Evolutionary conservation across 169 alveolate species (phyloP).

Genomic region (Plasmodium cynomolgi): DNA sequence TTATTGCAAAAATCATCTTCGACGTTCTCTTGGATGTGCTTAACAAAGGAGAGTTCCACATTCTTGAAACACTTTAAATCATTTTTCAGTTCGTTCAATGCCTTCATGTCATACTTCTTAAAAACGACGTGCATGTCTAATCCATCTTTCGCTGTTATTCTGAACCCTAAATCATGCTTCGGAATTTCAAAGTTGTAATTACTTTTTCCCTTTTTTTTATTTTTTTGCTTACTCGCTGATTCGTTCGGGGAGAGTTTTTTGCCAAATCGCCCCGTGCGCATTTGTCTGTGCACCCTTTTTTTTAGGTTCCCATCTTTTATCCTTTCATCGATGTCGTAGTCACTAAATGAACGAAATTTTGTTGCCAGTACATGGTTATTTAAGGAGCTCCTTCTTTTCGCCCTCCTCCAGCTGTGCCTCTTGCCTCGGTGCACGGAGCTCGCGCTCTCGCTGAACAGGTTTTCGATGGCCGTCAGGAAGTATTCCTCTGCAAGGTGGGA

Average conservation of each 20-base stretch:
- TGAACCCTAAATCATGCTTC: constrained; percentile 52
- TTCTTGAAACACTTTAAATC: constrained; percentile 47
- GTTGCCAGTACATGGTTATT: neutral
- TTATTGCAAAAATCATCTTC: constrained; percentile 1
- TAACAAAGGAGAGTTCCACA: constrained; percentile 39
- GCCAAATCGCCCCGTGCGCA: neutral
- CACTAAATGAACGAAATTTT: constrained; percentile 23
- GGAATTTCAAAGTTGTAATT: constrained; percentile 62
- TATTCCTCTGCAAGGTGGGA: constrained; percentile 20
- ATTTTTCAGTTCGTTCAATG: constrained; percentile 70
- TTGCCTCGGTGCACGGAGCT: neutral
- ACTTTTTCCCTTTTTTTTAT: neutral
- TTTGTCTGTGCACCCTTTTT: neutral
- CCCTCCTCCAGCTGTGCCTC: neutral
- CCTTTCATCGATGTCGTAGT: constrained; percentile 53
- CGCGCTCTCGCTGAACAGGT: constrained; percentile 10
- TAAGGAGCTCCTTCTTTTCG: neutral
- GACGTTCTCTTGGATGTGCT: constrained; percentile 11
- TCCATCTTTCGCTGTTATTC: constrained; percentile 78
- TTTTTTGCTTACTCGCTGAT: neutral
- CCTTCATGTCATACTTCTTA: constrained; percentile 78
- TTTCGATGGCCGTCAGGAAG: constrained; percentile 42
- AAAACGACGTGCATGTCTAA: constrained; percentile 77
- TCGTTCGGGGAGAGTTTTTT: neutral
- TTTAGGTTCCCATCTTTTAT: constrained; percentile 23